These are phyloP conservation scores for Cymbidium sinense DNA, from an alignment of 106 monocot genomes.

Conservation along the genomic window DNA sequence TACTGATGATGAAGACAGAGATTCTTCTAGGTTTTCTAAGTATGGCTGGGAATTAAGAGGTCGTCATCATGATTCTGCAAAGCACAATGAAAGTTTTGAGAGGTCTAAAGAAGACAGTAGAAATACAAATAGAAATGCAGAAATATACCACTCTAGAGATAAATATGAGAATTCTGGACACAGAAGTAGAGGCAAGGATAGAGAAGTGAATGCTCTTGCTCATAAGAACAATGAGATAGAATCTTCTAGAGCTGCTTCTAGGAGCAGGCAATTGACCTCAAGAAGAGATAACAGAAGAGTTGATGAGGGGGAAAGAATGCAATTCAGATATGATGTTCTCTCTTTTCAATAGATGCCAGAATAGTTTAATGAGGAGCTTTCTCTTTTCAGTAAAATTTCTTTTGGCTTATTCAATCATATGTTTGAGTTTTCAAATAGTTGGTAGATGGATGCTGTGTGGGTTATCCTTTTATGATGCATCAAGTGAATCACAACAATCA, in stretches of 20 bases:
- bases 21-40: conserved; percentile 23
- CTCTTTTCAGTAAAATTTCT: too few species aligned
- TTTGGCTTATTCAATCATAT: too few species aligned
- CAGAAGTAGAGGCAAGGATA: conserved; percentile 26
- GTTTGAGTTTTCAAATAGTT: too few species aligned
- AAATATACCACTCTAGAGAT: conserved; percentile 28
- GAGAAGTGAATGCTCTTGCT: conserved; percentile 3
- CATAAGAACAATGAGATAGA: conserved; percentile 28
- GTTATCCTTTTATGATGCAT: too few species aligned
- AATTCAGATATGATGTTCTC: too few species aligned
- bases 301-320: conserved; percentile 21
- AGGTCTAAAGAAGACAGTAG: conserved; percentile 31
- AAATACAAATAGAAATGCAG: conserved; percentile 24
- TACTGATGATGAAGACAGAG: conserved; percentile 43
- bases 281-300: conserved; percentile 13
- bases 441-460: too few species aligned
- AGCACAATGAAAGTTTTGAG: conserved; percentile 21
- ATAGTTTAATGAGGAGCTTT: too few species aligned
- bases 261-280: conserved; percentile 7
- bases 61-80: conserved; percentile 29
- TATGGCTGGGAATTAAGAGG: conserved; percentile 35
- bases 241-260: conserved; percentile 16
- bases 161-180: conserved; percentile 23
- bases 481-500: too few species aligned
- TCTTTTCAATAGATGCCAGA: too few species aligned